Evolutionary conservation across 2,329 filamentous ascomycete genomes (phyloP).

Genomic region (Aspergillus quadricinctus): DNA sequence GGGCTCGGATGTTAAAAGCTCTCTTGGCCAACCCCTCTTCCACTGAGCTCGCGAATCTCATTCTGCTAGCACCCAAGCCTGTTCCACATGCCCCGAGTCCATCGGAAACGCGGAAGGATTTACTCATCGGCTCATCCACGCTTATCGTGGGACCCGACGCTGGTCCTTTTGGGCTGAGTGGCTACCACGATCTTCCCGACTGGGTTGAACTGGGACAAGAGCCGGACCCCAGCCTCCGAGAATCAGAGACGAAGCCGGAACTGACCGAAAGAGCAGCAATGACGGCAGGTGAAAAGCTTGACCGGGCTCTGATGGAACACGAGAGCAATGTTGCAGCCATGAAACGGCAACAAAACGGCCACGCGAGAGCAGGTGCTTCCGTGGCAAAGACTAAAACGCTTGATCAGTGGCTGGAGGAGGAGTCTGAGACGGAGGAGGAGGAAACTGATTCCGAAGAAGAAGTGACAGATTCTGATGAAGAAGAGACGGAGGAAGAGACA

Average conservation of each 20-base stretch:
- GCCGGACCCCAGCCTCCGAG: slow-evolving; percentile 69
- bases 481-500: slow-evolving; percentile 48
- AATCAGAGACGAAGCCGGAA: slow-evolving; percentile 48
- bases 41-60: slow-evolving; percentile 79
- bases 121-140: slow-evolving; percentile 77
- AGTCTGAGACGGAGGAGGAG: slow-evolving; percentile 51
- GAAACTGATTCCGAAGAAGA: slow-evolving; percentile 49
- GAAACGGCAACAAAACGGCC: slow-evolving; percentile 15
- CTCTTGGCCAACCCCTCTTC: slow-evolving; percentile 70
- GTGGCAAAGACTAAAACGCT: slow-evolving; percentile 67
- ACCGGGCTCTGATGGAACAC: slow-evolving; percentile 42
- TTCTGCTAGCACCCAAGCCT: slow-evolving; percentile 90
- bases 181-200: slow-evolving; percentile 73
- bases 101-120: slow-evolving; percentile 73
- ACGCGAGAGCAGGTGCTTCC: slow-evolving; percentile 14
- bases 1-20: slow-evolving; percentile 80
- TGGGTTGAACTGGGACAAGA: slow-evolving; percentile 81
- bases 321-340: slow-evolving; percentile 24
- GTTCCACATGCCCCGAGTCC: slow-evolving; percentile 87
- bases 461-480: slow-evolving; percentile 50
- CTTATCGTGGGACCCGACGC: slow-evolving; percentile 75
- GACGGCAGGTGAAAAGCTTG: slow-evolving; percentile 42
- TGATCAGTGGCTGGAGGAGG: slow-evolving; percentile 78
- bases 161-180: slow-evolving; percentile 67
- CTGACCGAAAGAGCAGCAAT: slow-evolving; percentile 24